Base-by-base conservation (phyloP, 257 asterid species). In the Thymus mandschuricus region DNA sequence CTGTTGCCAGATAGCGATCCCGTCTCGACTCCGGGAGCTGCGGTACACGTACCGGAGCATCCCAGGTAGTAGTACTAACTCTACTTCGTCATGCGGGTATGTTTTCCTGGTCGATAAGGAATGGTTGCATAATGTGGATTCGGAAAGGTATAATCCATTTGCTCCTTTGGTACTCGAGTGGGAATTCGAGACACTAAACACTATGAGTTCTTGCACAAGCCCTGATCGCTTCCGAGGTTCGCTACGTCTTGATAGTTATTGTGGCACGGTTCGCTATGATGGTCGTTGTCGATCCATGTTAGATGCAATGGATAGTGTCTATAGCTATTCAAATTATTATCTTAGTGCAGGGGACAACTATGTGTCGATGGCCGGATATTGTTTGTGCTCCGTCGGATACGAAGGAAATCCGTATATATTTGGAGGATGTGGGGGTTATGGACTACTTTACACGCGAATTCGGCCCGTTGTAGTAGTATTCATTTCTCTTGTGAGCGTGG, bases 1-100 rank as follows among this genome's bases (percentile, higher is more conserved):
- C 60, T 83, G 87, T 30, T 83, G 85, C 75, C 74, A 69, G 11
- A 51, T 43, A 61, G 1, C n/a, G 0, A 9, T 80, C 28, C 78
- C 83, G 3, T 0, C 3, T 1, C 29, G 67, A 3, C 40, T 65
- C 31, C 10, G 72, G 10, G 69, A 64, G 64, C 52, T 68, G 5
- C 54, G 59, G 0, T 61, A 45, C 40, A 31, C 73, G 56, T 72
- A 78, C 48, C 51, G 38, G 33, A 75, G 61, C 62, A 30, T 8
- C 3, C 1, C 21, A 21, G 21, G 10, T 2, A 12, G 12, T 5
- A 30, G 5, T 1, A 66, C 56, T 10, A 65, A 5, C 3, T 29
- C 10, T 8, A 45, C 61, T 51, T 63, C 6, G 21, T 21, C 21
- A 27, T 83, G 87, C 13, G 85, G 87, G 3, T 80, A 78, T 43